Evolutionary conservation across 495 filamentous ascomycete genomes (phyloP).

Genomic region (Alectoria sarmentosa): DNA sequence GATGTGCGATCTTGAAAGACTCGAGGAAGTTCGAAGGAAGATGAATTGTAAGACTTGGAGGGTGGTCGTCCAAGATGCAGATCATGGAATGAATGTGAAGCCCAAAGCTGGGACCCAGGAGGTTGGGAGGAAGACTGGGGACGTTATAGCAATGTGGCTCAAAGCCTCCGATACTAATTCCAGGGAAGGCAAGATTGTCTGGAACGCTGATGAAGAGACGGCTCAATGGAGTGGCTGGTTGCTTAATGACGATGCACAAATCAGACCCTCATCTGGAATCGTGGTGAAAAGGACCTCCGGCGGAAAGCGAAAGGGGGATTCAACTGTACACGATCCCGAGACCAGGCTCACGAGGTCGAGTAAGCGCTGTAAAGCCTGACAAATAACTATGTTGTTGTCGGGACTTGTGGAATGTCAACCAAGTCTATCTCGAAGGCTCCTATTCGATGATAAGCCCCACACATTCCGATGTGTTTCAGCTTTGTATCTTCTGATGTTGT

Average conservation of each 20-base stretch:
- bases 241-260: not conserved
- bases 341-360: not conserved
- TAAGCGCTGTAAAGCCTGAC: not conserved
- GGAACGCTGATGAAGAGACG: conserved; percentile 16
- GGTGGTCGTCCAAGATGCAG: conserved; percentile 30
- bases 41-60: conserved; percentile 32
- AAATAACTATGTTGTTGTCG: not conserved
- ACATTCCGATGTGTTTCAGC: not conserved
- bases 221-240: conserved; percentile 24
- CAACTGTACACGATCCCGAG: not conserved
- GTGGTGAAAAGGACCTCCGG: not conserved
- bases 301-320: not conserved
- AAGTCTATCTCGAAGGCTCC: not conserved
- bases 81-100: conserved; percentile 37
- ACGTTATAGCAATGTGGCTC: conserved; percentile 31
- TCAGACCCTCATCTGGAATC: not conserved
- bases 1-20: conserved; percentile 32
- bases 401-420: not conserved
- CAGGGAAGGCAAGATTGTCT: conserved; percentile 18
- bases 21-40: conserved; percentile 27
- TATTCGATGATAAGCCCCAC: not conserved
- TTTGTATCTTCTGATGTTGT: not conserved
- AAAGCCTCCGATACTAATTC: conserved; percentile 8
- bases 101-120: conserved; percentile 22
- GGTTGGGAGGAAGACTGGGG: conserved; percentile 28